Evolutionary conservation across 768 basidiomycete genomes (phyloP).

Genomic region (Stropharia rugosoannulata): DNA sequence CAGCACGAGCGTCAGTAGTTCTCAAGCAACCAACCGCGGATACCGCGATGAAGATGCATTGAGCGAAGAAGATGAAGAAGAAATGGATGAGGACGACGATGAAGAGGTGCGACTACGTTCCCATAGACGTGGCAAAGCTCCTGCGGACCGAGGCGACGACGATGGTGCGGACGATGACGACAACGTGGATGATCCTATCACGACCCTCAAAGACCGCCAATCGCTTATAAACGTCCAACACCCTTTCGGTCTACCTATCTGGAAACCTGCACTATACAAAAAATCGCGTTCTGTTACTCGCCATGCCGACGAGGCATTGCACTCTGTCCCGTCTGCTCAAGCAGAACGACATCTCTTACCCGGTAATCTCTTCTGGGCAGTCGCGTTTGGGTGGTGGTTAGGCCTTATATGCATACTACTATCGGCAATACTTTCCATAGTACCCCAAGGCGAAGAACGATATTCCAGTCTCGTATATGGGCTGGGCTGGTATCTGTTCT

Average conservation of each 20-base stretch:
- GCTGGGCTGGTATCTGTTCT: slow-evolving; percentile 92
- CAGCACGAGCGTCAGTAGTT: slow-evolving; percentile 65
- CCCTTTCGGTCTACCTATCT: slow-evolving; percentile 98
- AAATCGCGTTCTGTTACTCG: slow-evolving; percentile 96
- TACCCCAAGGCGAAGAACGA: slow-evolving; percentile 79
- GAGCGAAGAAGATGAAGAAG: slow-evolving; percentile 44
- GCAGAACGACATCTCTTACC: slow-evolving; percentile 91
- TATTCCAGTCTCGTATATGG: slow-evolving; percentile 90
- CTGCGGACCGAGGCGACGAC: slow-evolving; percentile 30
- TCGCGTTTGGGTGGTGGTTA: slow-evolving; percentile 94
- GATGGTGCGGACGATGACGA: slow-evolving; percentile 38
- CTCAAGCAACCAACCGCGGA: slow-evolving; percentile 44
- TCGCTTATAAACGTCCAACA: slow-evolving; percentile 99
- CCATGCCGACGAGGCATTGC: slow-evolving; percentile 92
- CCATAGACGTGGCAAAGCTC: slow-evolving; percentile 43
- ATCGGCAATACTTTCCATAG: slow-evolving; percentile 64
- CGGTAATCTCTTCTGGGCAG: slow-evolving; percentile 91
- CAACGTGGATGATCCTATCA: slow-evolving; percentile 82
- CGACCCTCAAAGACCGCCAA: slow-evolving; percentile 86
- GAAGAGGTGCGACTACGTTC: slow-evolving; percentile 20
- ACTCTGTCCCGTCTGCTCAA: slow-evolving; percentile 88
- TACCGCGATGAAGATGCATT: slow-evolving; percentile 47
- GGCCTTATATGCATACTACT: slow-evolving; percentile 66
- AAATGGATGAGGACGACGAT: slow-evolving; percentile 34
- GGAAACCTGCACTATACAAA: slow-evolving; percentile 99